Percentiles rank a stretch among this genome's conserved stretches.
These are phyloP conservation scores for Colletotrichum chrysophilum DNA, from an alignment of 2,329 filamentous ascomycete genomes.

Conservation along the genomic window DNA sequence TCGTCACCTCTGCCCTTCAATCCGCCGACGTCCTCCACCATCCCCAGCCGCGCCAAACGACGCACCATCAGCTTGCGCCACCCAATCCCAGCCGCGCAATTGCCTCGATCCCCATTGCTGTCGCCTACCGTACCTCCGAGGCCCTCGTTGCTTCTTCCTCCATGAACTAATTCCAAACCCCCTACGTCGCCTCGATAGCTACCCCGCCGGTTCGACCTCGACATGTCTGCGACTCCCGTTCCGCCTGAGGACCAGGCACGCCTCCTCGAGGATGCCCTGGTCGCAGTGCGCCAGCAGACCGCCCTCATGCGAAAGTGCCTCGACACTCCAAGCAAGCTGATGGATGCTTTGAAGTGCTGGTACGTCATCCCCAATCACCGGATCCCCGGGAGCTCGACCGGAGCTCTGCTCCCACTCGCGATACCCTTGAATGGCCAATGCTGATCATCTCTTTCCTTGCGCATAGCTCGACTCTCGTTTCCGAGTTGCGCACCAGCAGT, in stretches of 20 bases:
- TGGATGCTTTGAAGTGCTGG: constrained; percentile 99
- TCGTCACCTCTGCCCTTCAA: constrained; percentile 7
- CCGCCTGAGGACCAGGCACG: constrained; percentile 83
- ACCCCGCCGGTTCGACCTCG: constrained; percentile 21
- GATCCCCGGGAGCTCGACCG: constrained; percentile 21
- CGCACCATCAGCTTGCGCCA: background rate
- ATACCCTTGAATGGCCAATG: constrained; percentile 21
- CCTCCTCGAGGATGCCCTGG: constrained; percentile 95
- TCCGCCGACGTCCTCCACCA: background rate
- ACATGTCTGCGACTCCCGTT: constrained; percentile 58
- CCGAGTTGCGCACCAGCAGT: constrained; percentile 96
- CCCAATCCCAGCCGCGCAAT: background rate
- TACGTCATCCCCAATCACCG: constrained; percentile 52
- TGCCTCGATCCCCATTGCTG: background rate
- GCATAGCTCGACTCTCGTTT: constrained; percentile 90
- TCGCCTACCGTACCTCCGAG: background rate
- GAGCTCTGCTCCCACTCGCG: constrained; percentile 1
- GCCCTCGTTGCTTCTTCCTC: background rate
- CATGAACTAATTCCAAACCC: constrained; percentile 10
- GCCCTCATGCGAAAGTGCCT: constrained; percentile 97
- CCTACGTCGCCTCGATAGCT: constrained; percentile 21
- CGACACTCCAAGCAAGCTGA: constrained; percentile 96
- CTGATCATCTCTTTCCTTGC: background rate
- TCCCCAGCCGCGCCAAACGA: background rate
- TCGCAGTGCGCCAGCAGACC: constrained; percentile 96